These are phyloP conservation scores for Sugiyamaella valdiviana DNA, from an alignment of 805 yeast genomes.

Conservation along the genomic window DNA sequence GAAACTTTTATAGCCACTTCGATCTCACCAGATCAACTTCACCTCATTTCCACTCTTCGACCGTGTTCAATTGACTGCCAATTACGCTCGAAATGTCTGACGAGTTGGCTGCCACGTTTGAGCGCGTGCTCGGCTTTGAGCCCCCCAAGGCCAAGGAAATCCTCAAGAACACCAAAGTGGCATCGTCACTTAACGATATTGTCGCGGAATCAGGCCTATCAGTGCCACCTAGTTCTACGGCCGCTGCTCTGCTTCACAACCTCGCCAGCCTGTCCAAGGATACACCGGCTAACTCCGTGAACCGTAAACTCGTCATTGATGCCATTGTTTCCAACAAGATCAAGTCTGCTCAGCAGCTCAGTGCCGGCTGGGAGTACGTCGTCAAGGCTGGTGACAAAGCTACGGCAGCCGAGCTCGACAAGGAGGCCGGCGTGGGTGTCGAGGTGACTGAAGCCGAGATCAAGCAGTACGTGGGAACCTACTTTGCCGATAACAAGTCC, in stretches of 20 bases:
- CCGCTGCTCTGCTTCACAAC: slow-evolving; percentile 60
- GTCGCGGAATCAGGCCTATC: slow-evolving; percentile 40
- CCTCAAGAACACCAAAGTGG: slow-evolving; percentile 77
- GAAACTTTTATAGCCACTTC: neutral
- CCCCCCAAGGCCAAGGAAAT: slow-evolving; percentile 64
- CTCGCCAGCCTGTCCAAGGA: slow-evolving; percentile 70
- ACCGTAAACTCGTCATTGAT: slow-evolving; percentile 47
- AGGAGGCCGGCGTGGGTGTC: slow-evolving; percentile 71
- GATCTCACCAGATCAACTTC: neutral
- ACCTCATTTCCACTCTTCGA: neutral
- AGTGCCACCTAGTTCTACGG: slow-evolving; percentile 22
- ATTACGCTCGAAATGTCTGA: slow-evolving; percentile 8
- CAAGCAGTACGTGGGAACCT: slow-evolving; percentile 48
- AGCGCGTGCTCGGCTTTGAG: slow-evolving; percentile 20
- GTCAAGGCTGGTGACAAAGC: slow-evolving; percentile 45
- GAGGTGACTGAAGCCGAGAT: slow-evolving; percentile 64
- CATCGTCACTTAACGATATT: slow-evolving; percentile 58
- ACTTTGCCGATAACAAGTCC: slow-evolving; percentile 51
- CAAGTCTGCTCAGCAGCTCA: slow-evolving; percentile 64
- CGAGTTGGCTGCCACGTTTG: slow-evolving; percentile 18
- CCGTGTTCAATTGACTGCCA: neutral
- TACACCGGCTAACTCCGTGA: slow-evolving; percentile 37
- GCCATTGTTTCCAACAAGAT: slow-evolving; percentile 62
- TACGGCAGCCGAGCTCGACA: slow-evolving; percentile 47
- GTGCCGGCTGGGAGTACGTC: slow-evolving; percentile 68